phyloP scores from a whole-genome alignment of 2,329 filamentous ascomycete genomes.

The Ophiosphaerella herpotricha region DNA sequence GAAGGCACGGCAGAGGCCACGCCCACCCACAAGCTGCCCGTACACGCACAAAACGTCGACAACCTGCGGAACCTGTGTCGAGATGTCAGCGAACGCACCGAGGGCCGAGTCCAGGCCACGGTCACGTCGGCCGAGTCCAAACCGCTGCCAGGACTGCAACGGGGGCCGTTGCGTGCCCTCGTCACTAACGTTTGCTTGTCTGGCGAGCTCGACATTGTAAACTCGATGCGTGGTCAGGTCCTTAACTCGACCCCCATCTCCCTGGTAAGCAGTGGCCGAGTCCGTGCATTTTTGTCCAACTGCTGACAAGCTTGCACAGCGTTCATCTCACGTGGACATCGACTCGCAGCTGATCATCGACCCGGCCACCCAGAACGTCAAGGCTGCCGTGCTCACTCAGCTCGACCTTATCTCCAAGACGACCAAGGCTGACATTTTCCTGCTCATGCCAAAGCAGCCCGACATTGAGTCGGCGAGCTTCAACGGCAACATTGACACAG shows the following conservation, averaged over 20 bases:
- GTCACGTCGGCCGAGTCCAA: constrained; percentile 82
- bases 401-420: constrained; percentile 85
- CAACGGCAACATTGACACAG: constrained; percentile 74
- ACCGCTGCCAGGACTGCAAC: constrained; percentile 57
- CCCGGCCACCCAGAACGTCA: constrained; percentile 67
- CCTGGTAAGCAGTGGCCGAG: constrained; percentile 66
- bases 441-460: constrained; percentile 86
- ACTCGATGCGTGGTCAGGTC: constrained; percentile 86
- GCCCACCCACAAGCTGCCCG: constrained; percentile 85
- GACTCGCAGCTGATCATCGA: constrained; percentile 90
- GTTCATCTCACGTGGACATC: constrained; percentile 90
- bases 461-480: constrained; percentile 78
- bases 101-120: constrained; percentile 74
- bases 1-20: constrained; percentile 83
- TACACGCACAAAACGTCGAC: constrained; percentile 85
- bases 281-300: constrained; percentile 20
- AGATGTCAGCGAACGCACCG: constrained; percentile 71
- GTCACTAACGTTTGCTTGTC: constrained; percentile 88
- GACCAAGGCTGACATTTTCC: constrained; percentile 95
- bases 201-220: constrained; percentile 82
- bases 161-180: constrained; percentile 55
- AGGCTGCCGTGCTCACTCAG: constrained; percentile 77
- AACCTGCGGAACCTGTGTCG: constrained; percentile 79
- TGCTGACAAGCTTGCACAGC: constrained; percentile 58
- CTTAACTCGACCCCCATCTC: constrained; percentile 90